Evolutionary conservation across 73 alveolate genomes (phyloP).

Genomic region (Paramecium bursaria): DNA sequence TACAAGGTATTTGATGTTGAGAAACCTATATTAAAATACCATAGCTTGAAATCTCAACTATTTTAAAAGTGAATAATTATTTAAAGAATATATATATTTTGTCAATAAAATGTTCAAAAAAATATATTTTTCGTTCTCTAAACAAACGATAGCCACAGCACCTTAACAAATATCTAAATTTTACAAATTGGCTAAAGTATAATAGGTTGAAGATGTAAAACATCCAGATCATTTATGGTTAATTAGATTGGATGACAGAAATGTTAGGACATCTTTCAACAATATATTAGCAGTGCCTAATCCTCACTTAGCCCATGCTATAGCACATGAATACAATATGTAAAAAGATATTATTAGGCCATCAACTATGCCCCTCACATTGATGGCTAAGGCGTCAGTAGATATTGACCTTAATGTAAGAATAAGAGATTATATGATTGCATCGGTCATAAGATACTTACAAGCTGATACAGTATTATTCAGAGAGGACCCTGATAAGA

Average conservation of each 20-base stretch:
- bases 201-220: background rate
- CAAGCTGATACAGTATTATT: constrained; percentile 64
- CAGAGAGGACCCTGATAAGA: constrained; percentile 58
- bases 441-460: constrained; percentile 33
- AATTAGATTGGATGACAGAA: constrained; percentile 54
- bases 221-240: background rate
- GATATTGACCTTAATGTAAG: constrained; percentile 60
- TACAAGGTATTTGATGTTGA: constrained; percentile 42
- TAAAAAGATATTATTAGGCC: constrained; percentile 60
- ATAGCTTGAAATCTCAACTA: constrained; percentile 52
- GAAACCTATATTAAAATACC: constrained; percentile 47
- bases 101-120: too few relatives aligned
- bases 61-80: too few relatives aligned
- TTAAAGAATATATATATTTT: too few relatives aligned
- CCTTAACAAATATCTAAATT: too few relatives aligned
- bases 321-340: constrained; percentile 71
- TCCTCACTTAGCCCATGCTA: constrained; percentile 46
- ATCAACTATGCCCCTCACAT: constrained; percentile 61
- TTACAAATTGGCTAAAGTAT: constrained; percentile 21
- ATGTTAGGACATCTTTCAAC: constrained; percentile 56
- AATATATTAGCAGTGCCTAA: constrained; percentile 67
- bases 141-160: too few relatives aligned
- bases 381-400: constrained; percentile 46
- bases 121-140: too few relatives aligned
- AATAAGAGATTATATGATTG: constrained; percentile 61